Evolutionary conservation across 371 early-diverging fungal genomes (phyloP), one percentile per base, ranked within the genome.

Genomic region (Saksenaea vasiformis): DNA sequence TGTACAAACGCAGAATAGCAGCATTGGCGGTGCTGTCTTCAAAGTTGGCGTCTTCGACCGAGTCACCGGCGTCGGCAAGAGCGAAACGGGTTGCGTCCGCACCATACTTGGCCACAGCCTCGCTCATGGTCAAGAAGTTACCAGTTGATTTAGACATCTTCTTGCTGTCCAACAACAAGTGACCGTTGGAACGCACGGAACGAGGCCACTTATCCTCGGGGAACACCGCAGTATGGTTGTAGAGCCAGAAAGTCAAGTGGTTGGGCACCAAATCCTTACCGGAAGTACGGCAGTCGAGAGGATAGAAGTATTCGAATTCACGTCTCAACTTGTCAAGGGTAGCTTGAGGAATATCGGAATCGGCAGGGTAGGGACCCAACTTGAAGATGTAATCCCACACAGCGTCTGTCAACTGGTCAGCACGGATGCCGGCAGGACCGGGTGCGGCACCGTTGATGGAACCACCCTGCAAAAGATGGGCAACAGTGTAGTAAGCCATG

Each of bases 111-210:
- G 83, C 83, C 31, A 97, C 76, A 24, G 94, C 90, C 60, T 99
- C 93, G 26, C 84, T 78, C 60, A 98, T 86, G 44, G 96, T 97
- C 84, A 99, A 77, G 72, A 97, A 99, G 89, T 99, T 99, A 54
- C 99, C 99, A n/a, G 97, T 97, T 47, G 95, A 95, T 86, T 99
- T 99, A 73, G 96, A 91, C 99, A 99, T 99, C 89, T 99, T 99
- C 56, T 96, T 94, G 60, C 90, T 83, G 82, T 99, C 99, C 64
- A 99, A 79, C 82, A 99, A 78, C 80, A 99, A 84, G 78, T 99
- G 98, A 38, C 99, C 99, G 83, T 99, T 99, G 66, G 92, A 90
- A 58, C 98, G 95, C 54, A 99, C 85, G 64, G 85, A 87, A 34
- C 78, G 82, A 3, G 99, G 99, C 99, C 99, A 99, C 68, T 91